These are phyloP conservation scores for Cladorrhinum sp. DNA, from an alignment of 2,329 filamentous ascomycete species.

Conservation along the genomic window DNA sequence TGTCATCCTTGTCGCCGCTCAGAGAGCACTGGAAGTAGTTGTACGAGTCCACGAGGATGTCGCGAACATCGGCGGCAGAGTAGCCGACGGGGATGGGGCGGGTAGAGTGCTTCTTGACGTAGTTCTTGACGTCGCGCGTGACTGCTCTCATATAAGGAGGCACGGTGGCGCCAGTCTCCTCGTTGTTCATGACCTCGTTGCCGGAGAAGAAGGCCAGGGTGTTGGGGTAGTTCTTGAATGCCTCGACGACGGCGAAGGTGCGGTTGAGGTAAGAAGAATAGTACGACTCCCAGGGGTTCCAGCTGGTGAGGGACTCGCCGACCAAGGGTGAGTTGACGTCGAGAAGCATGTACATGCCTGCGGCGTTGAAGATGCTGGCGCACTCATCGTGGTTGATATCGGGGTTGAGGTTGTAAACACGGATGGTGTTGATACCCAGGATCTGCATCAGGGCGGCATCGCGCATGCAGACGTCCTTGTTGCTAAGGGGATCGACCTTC, in stretches of 20 bases:
- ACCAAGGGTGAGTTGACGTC: slow-evolving; percentile 64
- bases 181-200: slow-evolving; percentile 73
- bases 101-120: slow-evolving; percentile 67
- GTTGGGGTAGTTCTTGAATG: slow-evolving; percentile 65
- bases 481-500: slow-evolving; percentile 58
- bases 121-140: slow-evolving; percentile 76
- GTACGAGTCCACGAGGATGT: slow-evolving; percentile 70
- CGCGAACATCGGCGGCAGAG: slow-evolving; percentile 75
- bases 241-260: slow-evolving; percentile 64
- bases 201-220: slow-evolving; percentile 72
- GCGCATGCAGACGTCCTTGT: slow-evolving; percentile 56
- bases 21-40: slow-evolving; percentile 70
- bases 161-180: slow-evolving; percentile 54
- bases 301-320: slow-evolving; percentile 55
- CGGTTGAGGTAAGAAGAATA: slow-evolving; percentile 60
- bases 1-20: slow-evolving; percentile 51
- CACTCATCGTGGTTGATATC: slow-evolving; percentile 65
- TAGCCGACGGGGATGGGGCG: slow-evolving; percentile 74
- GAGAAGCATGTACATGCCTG: slow-evolving; percentile 66
- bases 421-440: slow-evolving; percentile 64
- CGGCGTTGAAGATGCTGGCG: slow-evolving; percentile 65
- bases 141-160: slow-evolving; percentile 73
- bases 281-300: slow-evolving; percentile 58
- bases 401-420: slow-evolving; percentile 67
- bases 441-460: slow-evolving; percentile 65